phyloP scores from a whole-genome alignment of 768 basidiomycete genomes.

The Rhizopogon rudus region DNA sequence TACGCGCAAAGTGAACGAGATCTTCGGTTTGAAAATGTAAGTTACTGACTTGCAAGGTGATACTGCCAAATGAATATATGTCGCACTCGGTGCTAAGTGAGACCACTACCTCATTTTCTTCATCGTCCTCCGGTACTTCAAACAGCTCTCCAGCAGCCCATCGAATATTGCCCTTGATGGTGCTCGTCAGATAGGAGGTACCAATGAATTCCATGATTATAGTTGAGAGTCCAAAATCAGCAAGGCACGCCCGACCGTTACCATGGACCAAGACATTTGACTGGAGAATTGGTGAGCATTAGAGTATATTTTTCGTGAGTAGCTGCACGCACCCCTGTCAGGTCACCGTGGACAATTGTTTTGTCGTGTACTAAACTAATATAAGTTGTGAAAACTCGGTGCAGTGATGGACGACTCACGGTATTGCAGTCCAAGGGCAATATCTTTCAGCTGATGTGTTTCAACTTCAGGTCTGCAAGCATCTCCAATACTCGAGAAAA shows the following conservation, averaged over 20 bases:
- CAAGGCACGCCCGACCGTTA: no score
- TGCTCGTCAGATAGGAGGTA: slow-evolving; percentile 18
- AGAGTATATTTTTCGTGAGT: neutral
- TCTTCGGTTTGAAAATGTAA: slow-evolving; percentile 24
- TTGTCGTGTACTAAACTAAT: neutral
- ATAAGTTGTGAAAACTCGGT: neutral
- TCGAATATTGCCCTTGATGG: slow-evolving; percentile 31
- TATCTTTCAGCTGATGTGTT: no score
- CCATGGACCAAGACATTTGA: slow-evolving; percentile 30
- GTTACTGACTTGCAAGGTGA: slow-evolving; percentile 15
- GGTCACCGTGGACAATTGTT: neutral
- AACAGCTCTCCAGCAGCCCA: slow-evolving; percentile 40
- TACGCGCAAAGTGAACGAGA: neutral
- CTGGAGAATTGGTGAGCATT: neutral
- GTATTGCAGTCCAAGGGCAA: no score
- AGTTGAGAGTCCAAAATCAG: slow-evolving; percentile 22
- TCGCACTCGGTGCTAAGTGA: slow-evolving; percentile 16
- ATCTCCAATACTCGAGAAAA: no score
- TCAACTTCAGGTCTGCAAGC: no score
- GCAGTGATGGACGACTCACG: no score
- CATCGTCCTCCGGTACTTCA: slow-evolving; percentile 3
- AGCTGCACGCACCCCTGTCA: neutral
- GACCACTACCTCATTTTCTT: no score
- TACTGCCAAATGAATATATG: slow-evolving; percentile 40
- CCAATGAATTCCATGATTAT: slow-evolving; percentile 30